Evolutionary conservation across 371 early-diverging fungal genomes (phyloP).

Genomic region (Rhizomucor miehei): DNA sequence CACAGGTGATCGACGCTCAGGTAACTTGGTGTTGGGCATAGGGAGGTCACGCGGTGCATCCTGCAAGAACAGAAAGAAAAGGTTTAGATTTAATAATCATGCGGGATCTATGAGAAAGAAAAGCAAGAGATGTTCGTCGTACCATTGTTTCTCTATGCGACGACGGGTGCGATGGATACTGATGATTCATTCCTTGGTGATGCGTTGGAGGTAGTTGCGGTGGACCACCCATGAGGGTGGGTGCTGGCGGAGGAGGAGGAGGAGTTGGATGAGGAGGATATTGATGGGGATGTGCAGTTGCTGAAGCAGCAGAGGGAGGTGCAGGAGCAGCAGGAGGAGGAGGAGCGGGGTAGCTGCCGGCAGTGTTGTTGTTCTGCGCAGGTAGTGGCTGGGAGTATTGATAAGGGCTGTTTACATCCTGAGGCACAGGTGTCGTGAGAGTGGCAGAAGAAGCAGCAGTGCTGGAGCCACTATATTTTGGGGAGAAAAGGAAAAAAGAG

Average conservation of each 20-base stretch:
- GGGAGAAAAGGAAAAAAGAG: background rate
- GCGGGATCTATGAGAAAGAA: background rate
- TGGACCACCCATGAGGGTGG: background rate
- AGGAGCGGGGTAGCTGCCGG: background rate
- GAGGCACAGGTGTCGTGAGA: conserved; percentile 50
- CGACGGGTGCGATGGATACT: too few species aligned
- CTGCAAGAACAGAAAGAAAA: background rate
- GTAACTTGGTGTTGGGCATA: conserved; percentile 20
- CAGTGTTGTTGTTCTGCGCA: background rate
- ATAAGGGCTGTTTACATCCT: conserved; percentile 57
- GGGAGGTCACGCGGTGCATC: conserved; percentile 34
- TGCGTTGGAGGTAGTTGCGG: background rate
- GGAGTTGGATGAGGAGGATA: conserved; percentile 3
- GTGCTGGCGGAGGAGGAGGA: conserved; percentile 2
- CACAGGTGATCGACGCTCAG: conserved; percentile 24
- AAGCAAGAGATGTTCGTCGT: conserved; percentile 2
- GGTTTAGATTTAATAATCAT: background rate
- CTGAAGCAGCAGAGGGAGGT: background rate
- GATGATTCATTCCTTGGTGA: too few species aligned
- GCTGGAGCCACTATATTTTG: background rate
- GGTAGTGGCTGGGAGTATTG: conserved; percentile 24
- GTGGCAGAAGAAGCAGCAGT: conserved; percentile 3
- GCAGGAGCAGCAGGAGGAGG: conserved; percentile 1
- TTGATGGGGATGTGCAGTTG: conserved; percentile 9
- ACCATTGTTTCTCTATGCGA: background rate